These are phyloP conservation scores for Dillenia suffruticosa DNA, from an alignment of 164 flowering plant species.

Conservation along the genomic window DNA sequence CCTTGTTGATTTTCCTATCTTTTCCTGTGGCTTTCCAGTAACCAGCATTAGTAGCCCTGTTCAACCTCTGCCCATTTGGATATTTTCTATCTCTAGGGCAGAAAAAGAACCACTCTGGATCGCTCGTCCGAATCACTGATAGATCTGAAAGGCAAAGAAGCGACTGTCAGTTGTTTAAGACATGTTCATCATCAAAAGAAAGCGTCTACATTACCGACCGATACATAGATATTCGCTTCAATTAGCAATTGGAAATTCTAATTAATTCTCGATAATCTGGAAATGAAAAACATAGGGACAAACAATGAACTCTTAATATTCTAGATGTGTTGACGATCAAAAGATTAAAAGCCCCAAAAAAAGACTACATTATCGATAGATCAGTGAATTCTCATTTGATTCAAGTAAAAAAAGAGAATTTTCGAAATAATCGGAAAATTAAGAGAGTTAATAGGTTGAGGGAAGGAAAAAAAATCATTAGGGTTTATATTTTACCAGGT, in stretches of 20 bases:
- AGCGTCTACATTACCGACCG: too few relatives aligned
- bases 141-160: conserved; percentile 25
- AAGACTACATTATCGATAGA: too few relatives aligned
- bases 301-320: too few relatives aligned
- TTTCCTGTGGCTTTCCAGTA: conserved; percentile 87
- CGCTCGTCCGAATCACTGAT: conserved; percentile 45
- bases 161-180: neutral
- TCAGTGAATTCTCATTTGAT: too few relatives aligned
- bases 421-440: neutral
- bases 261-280: too few relatives aligned
- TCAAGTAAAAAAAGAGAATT: neutral
- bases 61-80: conserved; percentile 58
- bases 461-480: neutral
- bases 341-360: too few relatives aligned
- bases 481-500: conserved; percentile 36
- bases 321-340: too few relatives aligned
- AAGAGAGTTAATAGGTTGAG: neutral
- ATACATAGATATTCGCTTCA: too few relatives aligned
- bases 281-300: too few relatives aligned
- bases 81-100: conserved; percentile 68
- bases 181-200: too few relatives aligned
- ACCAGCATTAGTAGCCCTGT: conserved; percentile 64
- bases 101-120: conserved; percentile 72
- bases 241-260: too few relatives aligned
- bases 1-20: conserved; percentile 49